phyloP scores from a whole-genome alignment of 1,284 basidiomycete species.

The Cutaneotrichosporon sp. region DNA sequence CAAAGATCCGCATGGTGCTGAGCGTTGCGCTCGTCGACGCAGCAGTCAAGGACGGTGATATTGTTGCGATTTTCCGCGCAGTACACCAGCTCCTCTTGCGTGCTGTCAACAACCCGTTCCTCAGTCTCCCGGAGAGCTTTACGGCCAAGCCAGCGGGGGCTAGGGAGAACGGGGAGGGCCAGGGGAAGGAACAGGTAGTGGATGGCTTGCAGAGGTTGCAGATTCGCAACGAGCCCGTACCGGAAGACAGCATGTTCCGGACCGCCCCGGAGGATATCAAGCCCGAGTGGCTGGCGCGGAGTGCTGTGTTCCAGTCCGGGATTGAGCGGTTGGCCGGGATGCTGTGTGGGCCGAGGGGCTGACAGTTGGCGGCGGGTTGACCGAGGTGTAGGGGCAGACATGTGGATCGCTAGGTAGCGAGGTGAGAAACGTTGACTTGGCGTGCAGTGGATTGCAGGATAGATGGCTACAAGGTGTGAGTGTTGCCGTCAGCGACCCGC shows the following conservation, averaged over 20 bases:
- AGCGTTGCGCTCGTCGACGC: slow-evolving; percentile 48
- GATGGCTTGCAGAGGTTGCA: not conserved
- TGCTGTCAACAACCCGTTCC: slow-evolving; percentile 42
- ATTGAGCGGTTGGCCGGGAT: slow-evolving; percentile 37
- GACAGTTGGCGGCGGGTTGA: not conserved
- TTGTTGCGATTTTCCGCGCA: slow-evolving; percentile 47
- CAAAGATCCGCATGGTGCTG: slow-evolving; percentile 44
- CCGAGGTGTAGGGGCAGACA: not conserved
- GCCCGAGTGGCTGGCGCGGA: slow-evolving; percentile 32
- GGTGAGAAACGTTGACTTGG: too few species aligned
- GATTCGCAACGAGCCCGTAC: slow-evolving; percentile 12
- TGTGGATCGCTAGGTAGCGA: too few species aligned
- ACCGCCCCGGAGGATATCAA: slow-evolving; percentile 36
- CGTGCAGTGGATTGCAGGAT: too few species aligned
- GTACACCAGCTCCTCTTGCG: slow-evolving; percentile 43
- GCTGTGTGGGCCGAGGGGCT: slow-evolving; percentile 24
- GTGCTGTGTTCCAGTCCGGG: slow-evolving; percentile 30
- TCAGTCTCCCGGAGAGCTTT: slow-evolving; percentile 32
- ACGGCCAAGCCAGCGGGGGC: slow-evolving; percentile 12
- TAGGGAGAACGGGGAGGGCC: not conserved
- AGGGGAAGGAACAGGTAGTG: not conserved
- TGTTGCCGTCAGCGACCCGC: too few species aligned
- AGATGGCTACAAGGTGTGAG: too few species aligned
- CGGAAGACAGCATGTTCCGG: slow-evolving; percentile 32
- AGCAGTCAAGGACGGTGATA: slow-evolving; percentile 48